Percentiles rank a stretch among this genome's conserved stretches.
phyloP scores from a whole-genome alignment of 768 basidiomycete genomes.

The Amanita muscaria region DNA sequence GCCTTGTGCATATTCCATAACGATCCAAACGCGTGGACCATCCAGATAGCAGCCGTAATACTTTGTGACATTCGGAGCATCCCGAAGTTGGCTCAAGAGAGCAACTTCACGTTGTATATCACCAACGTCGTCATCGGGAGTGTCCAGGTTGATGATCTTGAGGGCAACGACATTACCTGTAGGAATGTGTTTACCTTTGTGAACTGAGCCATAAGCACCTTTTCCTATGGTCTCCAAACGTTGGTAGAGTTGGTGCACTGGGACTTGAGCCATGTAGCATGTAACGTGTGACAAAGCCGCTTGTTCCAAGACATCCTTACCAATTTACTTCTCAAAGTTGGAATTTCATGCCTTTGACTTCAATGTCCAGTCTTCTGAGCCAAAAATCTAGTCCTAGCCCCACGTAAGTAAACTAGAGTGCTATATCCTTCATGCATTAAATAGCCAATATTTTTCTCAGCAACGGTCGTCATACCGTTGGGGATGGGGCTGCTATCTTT shows the following conservation, averaged over 20 bases:
- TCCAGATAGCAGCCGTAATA: slow-evolving; percentile 97
- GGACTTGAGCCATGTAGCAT: slow-evolving; percentile 33
- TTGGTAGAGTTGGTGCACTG: slow-evolving; percentile 73
- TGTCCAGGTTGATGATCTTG: slow-evolving; percentile 98
- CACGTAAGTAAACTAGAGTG: slow-evolving; percentile 47
- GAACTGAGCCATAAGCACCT: slow-evolving; percentile 93
- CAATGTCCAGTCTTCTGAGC: slow-evolving; percentile 64
- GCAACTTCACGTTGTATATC: slow-evolving; percentile 97
- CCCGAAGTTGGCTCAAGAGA: slow-evolving; percentile 80
- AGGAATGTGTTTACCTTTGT: slow-evolving; percentile 78
- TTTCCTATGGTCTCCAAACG: slow-evolving; percentile 91
- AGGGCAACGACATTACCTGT: slow-evolving; percentile 88
- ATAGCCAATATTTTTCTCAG: slow-evolving; percentile 30
- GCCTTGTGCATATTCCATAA: slow-evolving; percentile 95
- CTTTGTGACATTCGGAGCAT: slow-evolving; percentile 84
- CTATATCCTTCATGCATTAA: slow-evolving; percentile 11
- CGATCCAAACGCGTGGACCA: slow-evolving; percentile 96
- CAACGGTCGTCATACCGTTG: slow-evolving; percentile 96
- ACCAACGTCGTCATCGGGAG: slow-evolving; percentile 89
- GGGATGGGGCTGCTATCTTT: slow-evolving; percentile 87
- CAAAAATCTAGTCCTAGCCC: slow-evolving; percentile 90
- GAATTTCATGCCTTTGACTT: slow-evolving; percentile 74
- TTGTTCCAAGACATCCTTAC: too few species aligned
- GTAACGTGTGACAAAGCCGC: too few species aligned
- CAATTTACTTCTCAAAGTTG: slow-evolving; percentile 66